phyloP scores from a whole-genome alignment of 495 filamentous ascomycete genomes.

The Xylaria curta region DNA sequence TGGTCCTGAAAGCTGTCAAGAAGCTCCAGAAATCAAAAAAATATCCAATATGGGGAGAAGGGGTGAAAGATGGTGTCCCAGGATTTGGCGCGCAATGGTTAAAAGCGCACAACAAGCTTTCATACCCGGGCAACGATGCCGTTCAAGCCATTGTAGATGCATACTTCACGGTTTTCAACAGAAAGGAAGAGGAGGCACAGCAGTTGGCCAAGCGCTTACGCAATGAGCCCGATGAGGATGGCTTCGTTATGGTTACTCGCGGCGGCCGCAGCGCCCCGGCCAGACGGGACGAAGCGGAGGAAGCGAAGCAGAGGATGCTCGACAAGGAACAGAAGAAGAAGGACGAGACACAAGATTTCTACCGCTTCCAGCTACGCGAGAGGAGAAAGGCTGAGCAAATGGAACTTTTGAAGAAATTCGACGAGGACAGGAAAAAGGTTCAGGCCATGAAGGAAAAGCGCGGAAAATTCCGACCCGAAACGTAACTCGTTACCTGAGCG shows the following conservation, averaged over 20 bases:
- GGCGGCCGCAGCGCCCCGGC: slow-evolving; percentile 78
- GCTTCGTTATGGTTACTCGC: slow-evolving; percentile 88
- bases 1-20: slow-evolving; percentile 73
- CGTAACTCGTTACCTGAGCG: slow-evolving; percentile 38
- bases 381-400: slow-evolving; percentile 82
- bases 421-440: slow-evolving; percentile 69
- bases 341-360: slow-evolving; percentile 77
- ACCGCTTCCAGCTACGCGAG: slow-evolving; percentile 91
- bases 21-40: slow-evolving; percentile 64
- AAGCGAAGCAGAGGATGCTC: slow-evolving; percentile 73
- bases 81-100: slow-evolving; percentile 69
- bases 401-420: slow-evolving; percentile 69
- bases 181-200: slow-evolving; percentile 68
- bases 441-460: slow-evolving; percentile 64
- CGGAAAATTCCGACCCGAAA: slow-evolving; percentile 63
- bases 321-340: slow-evolving; percentile 70
- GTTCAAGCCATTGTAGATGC: slow-evolving; percentile 76
- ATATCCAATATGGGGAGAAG: slow-evolving; percentile 69
- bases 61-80: slow-evolving; percentile 59
- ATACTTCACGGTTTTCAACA: slow-evolving; percentile 77
- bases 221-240: slow-evolving; percentile 88
- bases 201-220: slow-evolving; percentile 67
- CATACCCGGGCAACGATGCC: slow-evolving; percentile 68
- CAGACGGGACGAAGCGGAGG: slow-evolving; percentile 74
- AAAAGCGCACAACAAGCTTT: slow-evolving; percentile 65